phyloP scores from a whole-genome alignment of 2,329 filamentous ascomycete genomes.

The Cryphonectria naterciae region DNA sequence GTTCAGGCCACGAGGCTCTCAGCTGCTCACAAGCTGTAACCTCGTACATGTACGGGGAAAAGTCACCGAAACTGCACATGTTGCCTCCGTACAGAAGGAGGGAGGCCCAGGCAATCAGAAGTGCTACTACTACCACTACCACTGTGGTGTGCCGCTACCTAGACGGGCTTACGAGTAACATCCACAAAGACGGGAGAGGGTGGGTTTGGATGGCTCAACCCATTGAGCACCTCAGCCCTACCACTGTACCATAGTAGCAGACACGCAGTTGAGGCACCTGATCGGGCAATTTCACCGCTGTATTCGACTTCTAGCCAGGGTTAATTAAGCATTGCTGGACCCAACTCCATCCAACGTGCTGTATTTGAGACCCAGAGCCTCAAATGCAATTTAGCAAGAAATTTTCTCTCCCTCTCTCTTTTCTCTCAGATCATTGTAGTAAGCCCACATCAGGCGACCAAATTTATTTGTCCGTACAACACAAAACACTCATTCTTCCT shows the following conservation, averaged over 20 bases:
- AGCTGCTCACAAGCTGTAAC: neutral
- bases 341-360: neutral
- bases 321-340: neutral
- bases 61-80: neutral
- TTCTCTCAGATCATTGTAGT: neutral
- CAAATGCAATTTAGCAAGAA: neutral
- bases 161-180: slow-evolving; percentile 6
- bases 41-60: neutral
- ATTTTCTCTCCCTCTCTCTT: neutral
- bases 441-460: neutral
- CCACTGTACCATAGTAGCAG: neutral
- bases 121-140: neutral
- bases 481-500: neutral
- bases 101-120: neutral
- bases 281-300: neutral
- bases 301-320: neutral
- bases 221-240: slow-evolving; percentile 5
- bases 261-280: neutral
- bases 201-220: neutral
- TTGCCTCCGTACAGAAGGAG: neutral
- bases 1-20: neutral
- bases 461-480: too few species aligned
- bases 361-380: neutral
- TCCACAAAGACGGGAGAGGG: neutral
- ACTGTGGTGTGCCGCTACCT: neutral